Base-by-base conservation (phyloP, 2,329 filamentous ascomycete genomes). In the Alternaria brassicicola region DNA sequence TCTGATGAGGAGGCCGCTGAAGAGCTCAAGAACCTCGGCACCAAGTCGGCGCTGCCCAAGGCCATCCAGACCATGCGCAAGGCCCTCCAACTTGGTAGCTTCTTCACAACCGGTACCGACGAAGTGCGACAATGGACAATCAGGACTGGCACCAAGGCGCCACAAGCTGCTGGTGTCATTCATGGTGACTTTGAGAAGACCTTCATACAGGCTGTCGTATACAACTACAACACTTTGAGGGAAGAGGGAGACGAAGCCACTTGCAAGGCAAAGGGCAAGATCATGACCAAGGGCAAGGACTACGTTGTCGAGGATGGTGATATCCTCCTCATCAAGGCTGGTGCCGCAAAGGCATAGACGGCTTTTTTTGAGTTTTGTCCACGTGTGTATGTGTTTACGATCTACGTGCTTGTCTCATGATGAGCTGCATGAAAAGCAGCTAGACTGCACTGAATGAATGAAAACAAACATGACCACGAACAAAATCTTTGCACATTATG, bases 171-270 rank as follows among this genome's bases (percentile, higher is more conserved):
- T 35, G 95, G 95, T 85, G 95, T 99, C 63, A 99, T 99, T 69
- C 95, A 99, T 82, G 92, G 89, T 67, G 95, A 99, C 78, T 98
- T 99, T 68, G 95, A 99, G 81, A 99, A 99, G 88, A 99, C 96
- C 0, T 99, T 99, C 78, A 99, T 99, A 72, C 96, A 99, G 82
- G 90, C 85, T 63, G 86, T 99, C 64, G 93, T 97, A 28, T 98
- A 96, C 83, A 98, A 97, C 83, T 99, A 88, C 81, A 83, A 77
- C 25, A 81, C 85, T 2, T 82, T 99, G 52, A 92, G 89, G 81
- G 95, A 98, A 80, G 83, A 91, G 47, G 94, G 94, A 51, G 92
- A 96, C 65, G 95, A 99, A 83, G 83, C 88, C 23, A 87, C 90
- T 67, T 91, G 97, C 67, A 96, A 93, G 84, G 87, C 94, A 25